A percentile compares a stretch with the other conserved stretches of the same genome.
Conservation (phyloP, 306 rosid genomes). For the Gleditsia sinensis region DNA sequence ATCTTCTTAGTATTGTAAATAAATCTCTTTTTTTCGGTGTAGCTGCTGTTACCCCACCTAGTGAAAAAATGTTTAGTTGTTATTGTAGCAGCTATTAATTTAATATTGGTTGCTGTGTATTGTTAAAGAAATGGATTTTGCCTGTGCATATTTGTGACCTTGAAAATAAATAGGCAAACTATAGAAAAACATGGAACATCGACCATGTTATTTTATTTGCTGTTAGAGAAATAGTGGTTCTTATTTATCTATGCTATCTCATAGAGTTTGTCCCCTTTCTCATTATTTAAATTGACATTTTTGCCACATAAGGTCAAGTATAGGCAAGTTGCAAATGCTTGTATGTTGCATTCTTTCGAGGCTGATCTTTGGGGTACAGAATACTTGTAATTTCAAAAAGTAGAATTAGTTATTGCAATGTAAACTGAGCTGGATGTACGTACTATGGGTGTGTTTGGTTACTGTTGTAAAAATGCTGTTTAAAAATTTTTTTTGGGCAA, state of each 20-base stretch:
- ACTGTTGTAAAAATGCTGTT: too few species aligned
- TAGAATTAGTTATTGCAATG: too few species aligned
- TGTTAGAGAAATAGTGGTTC: constrained; percentile 9
- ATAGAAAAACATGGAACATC: constrained; percentile 6
- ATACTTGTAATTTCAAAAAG: too few species aligned
- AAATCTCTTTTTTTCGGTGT: constrained; percentile 18
- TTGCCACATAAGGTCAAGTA: not conserved
- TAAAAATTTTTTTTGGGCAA: too few species aligned
- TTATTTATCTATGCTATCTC: constrained; percentile 1
- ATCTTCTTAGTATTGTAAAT: constrained; percentile 11
- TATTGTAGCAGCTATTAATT: too few species aligned
- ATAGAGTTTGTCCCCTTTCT: not conserved
- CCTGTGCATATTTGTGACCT: not conserved
- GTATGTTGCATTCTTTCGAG: too few species aligned
- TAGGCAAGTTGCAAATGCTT: not conserved
- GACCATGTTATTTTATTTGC: constrained; percentile 12
- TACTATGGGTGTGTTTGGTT: too few species aligned
- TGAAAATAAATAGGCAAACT: not conserved
- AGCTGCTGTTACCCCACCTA: not conserved
- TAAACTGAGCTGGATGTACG: too few species aligned
- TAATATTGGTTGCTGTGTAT: not conserved
- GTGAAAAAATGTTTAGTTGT: too few species aligned
- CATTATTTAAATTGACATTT: constrained; percentile 1
- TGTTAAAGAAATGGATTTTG: not conserved
- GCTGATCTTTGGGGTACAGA: too few species aligned